Percentiles rank a stretch among this genome's conserved stretches.
Evolutionary conservation across 352 stramenopile genomes (phyloP).

Genomic region (Globisporangium viniferum): DNA sequence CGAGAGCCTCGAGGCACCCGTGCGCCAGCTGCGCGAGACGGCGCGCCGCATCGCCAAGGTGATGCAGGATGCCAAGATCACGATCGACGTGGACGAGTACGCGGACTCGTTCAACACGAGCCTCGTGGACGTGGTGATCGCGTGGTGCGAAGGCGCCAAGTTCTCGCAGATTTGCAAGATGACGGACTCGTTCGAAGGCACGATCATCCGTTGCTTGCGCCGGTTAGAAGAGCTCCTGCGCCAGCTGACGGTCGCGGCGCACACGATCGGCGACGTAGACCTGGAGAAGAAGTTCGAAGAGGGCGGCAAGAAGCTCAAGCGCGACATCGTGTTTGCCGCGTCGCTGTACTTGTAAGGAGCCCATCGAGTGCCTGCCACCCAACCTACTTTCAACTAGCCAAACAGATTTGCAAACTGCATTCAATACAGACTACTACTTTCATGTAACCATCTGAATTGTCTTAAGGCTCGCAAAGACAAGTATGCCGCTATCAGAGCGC

Average conservation of each 20-base stretch:
- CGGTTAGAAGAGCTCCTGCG: slow-evolving; percentile 97
- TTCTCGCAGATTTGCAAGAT: slow-evolving; percentile 99
- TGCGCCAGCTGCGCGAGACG: slow-evolving; percentile 94
- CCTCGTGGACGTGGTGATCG: slow-evolving; percentile 97
- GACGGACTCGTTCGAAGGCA: slow-evolving; percentile 98
- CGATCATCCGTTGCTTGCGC: slow-evolving; percentile 96
- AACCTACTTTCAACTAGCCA: background rate
- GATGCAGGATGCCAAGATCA: slow-evolving; percentile 90
- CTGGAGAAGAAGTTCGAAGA: slow-evolving; percentile 98
- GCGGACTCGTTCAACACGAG: slow-evolving; percentile 96
- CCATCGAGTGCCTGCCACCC: background rate
- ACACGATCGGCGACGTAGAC: slow-evolving; percentile 96
- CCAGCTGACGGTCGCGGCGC: slow-evolving; percentile 94
- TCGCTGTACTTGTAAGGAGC: slow-evolving; percentile 94
- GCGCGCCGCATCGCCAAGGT: slow-evolving; percentile 90
- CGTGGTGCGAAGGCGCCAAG: slow-evolving; percentile 97
- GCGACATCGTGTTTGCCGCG: slow-evolving; percentile 99
- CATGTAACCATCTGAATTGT: too few species aligned
- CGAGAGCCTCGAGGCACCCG: slow-evolving; percentile 84
- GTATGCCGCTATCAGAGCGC: too few species aligned
- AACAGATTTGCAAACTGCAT: too few species aligned
- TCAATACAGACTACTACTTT: background rate
- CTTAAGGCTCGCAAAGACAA: too few species aligned
- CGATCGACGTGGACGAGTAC: slow-evolving; percentile 97
- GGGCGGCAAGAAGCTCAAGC: slow-evolving; percentile 95